phyloP scores from a whole-genome alignment of 495 filamentous ascomycete genomes.

The Bryoglossum gracile region DNA sequence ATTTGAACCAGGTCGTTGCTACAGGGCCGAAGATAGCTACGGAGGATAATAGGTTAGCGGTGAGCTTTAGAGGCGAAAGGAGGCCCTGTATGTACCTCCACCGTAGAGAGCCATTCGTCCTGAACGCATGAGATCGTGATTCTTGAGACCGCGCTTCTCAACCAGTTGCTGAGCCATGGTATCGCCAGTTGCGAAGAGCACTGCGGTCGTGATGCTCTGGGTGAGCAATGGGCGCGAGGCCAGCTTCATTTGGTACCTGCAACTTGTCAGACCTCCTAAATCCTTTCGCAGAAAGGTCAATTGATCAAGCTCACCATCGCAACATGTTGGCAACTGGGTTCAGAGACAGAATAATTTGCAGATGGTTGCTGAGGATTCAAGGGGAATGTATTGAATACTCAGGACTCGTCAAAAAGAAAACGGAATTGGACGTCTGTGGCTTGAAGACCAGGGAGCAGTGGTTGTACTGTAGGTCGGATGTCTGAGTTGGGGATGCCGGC shows the following conservation, averaged over 20 bases:
- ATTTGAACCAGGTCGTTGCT: slow-evolving; percentile 80
- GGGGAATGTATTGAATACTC: slow-evolving; percentile 1
- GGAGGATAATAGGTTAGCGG: slow-evolving; percentile 11
- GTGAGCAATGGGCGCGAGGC: slow-evolving; percentile 78
- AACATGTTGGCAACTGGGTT: slow-evolving; percentile 17
- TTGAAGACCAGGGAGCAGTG: not conserved
- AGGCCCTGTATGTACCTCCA: slow-evolving; percentile 51
- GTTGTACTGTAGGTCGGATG: not conserved
- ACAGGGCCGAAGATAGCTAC: slow-evolving; percentile 84
- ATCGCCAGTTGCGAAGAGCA: slow-evolving; percentile 90
- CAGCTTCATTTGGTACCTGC: slow-evolving; percentile 82
- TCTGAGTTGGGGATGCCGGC: not conserved
- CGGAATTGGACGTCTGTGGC: not conserved
- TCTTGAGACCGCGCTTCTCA: slow-evolving; percentile 67
- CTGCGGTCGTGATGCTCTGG: slow-evolving; percentile 74
- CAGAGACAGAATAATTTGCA: not conserved
- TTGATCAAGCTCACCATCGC: slow-evolving; percentile 17
- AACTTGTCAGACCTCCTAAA: too few species aligned
- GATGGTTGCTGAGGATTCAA: not conserved
- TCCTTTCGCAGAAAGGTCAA: not conserved
- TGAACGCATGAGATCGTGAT: slow-evolving; percentile 76
- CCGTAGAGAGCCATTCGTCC: slow-evolving; percentile 90
- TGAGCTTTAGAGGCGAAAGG: not conserved
- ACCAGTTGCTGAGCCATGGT: slow-evolving; percentile 90
- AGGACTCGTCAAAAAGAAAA: not conserved